These are phyloP conservation scores for Chrysoporthe austroafricana DNA, from an alignment of 2,329 filamentous ascomycete species.

Conservation along the genomic window DNA sequence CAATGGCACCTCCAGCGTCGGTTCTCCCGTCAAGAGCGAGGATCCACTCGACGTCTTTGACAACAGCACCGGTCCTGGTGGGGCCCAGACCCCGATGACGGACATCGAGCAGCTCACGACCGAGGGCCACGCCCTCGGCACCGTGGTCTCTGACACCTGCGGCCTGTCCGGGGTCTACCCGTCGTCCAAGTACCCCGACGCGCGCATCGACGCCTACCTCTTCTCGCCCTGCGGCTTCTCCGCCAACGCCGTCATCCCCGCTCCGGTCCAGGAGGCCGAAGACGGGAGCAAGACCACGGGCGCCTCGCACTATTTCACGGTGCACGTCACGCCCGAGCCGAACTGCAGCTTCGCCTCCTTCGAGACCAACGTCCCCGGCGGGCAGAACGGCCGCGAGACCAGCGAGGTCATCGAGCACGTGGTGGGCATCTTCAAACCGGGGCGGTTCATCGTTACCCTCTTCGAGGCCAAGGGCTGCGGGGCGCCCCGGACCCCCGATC, in stretches of 20 bases:
- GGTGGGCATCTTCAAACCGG: constrained; percentile 93
- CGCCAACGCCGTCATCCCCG: constrained; percentile 92
- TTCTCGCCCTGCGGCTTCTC: constrained; percentile 98
- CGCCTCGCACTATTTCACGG: constrained; percentile 89
- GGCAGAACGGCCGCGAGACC: constrained; percentile 85
- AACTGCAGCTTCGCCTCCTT: constrained; percentile 98
- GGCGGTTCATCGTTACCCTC: constrained; percentile 95
- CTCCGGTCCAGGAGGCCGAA: constrained; percentile 57
- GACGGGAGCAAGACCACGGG: constrained; percentile 42
- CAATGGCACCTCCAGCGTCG: constrained; percentile 36
- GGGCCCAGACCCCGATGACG: constrained; percentile 60
- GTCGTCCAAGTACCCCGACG: constrained; percentile 83
- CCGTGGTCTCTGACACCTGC: constrained; percentile 86
- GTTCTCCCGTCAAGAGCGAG: constrained; percentile 45
- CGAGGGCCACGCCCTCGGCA: constrained; percentile 91
- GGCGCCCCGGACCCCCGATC: constrained; percentile 42
- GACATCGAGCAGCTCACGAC: constrained; percentile 80
- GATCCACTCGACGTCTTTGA: constrained; percentile 80
- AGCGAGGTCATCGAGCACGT: constrained; percentile 92
- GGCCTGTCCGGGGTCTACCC: constrained; percentile 91
- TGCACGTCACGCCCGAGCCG: constrained; percentile 96
- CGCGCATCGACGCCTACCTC: constrained; percentile 91
- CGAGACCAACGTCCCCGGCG: constrained; percentile 94
- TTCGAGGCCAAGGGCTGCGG: constrained; percentile 81
- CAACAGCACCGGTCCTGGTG: constrained; percentile 57